Evolutionary conservation across 1,284 basidiomycete genomes (phyloP).

Genomic region (Cerrena zonata): DNA sequence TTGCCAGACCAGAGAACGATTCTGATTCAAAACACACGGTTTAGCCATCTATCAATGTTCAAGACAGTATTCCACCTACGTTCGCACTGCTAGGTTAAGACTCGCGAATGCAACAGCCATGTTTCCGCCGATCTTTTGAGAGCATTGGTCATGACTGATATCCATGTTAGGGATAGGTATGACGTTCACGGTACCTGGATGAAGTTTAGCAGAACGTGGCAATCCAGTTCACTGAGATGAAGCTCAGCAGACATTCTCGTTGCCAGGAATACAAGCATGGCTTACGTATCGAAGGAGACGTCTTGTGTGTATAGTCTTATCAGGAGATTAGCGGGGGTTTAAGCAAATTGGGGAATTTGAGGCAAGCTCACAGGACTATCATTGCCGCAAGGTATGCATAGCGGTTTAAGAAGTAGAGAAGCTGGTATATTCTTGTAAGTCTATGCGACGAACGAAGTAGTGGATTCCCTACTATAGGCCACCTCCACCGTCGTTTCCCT

Average conservation of each 20-base stretch:
- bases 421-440: not conserved
- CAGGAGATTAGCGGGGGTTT: not conserved
- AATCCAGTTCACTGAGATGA: not conserved
- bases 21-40: not conserved
- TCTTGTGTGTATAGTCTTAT: not conserved
- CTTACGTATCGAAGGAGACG: not conserved
- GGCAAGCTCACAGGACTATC: not conserved
- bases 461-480: slow-evolving; percentile 1
- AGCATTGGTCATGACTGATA: too few species aligned
- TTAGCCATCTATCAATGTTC: too few species aligned
- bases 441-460: not conserved
- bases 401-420: slow-evolving; percentile 1
- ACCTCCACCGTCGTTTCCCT: not conserved
- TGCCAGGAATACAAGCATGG: too few species aligned
- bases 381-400: not conserved
- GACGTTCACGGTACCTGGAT: not conserved
- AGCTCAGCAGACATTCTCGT: too few species aligned
- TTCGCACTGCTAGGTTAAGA: slow-evolving; percentile 2
- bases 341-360: not conserved
- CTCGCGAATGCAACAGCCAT: not conserved
- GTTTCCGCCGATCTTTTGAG: slow-evolving; percentile 1
- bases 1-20: slow-evolving; percentile 3
- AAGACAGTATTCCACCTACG: not conserved
- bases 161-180: too few species aligned
- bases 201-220: slow-evolving; percentile 28